Conservation (phyloP, 2,329 filamentous ascomycete genomes). For the Trichoderma sp. region DNA sequence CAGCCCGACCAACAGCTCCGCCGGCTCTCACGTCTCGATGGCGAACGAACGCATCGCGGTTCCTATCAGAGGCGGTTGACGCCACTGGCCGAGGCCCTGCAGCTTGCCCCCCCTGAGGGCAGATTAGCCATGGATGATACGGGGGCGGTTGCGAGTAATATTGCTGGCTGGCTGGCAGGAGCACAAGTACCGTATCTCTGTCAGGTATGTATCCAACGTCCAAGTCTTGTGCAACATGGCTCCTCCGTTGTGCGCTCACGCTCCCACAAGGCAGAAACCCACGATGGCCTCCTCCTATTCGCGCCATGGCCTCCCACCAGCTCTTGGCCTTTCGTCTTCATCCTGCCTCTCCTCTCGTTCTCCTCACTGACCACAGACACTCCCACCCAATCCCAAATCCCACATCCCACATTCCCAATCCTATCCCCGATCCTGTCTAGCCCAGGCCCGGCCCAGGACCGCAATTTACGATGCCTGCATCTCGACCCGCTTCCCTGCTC, state of each 20-base stretch:
- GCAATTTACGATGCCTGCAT: constrained; percentile 28
- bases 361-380: background rate
- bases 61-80: background rate
- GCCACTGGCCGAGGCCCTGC: constrained; percentile 19
- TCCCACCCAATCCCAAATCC: background rate
- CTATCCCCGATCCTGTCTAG: background rate
- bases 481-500: constrained; percentile 25
- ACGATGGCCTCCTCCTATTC: background rate
- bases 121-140: constrained; percentile 11
- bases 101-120: constrained; percentile 11
- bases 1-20: background rate
- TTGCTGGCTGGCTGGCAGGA: background rate
- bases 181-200: background rate
- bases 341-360: background rate
- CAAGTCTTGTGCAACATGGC: background rate
- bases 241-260: background rate
- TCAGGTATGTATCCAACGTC: background rate
- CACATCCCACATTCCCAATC: background rate
- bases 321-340: background rate
- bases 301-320: background rate
- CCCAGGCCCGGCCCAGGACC: constrained; percentile 20
- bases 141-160: constrained; percentile 5
- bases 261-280: constrained; percentile 4
- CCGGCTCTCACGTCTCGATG: background rate
- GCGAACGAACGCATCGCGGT: background rate